phyloP scores from a whole-genome alignment of 2,329 filamentous ascomycete genomes.

The Colletotrichum noveboracense region DNA sequence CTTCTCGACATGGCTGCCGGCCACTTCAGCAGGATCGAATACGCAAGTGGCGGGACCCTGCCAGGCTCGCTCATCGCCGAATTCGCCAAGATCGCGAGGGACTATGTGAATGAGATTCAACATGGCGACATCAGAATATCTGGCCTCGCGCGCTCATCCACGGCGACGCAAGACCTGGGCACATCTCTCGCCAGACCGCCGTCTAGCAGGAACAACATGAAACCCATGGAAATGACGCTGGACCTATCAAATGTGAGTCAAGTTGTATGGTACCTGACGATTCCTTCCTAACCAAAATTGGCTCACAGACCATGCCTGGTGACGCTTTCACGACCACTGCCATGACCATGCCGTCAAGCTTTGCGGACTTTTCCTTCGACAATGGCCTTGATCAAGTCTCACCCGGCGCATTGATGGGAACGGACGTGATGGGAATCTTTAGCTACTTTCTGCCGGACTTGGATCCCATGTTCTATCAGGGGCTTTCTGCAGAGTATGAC shows the following conservation, averaged over 20 bases:
- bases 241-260: background rate
- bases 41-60: slow-evolving; percentile 38
- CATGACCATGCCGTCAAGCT: background rate
- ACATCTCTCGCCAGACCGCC: background rate
- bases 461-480: slow-evolving; percentile 26
- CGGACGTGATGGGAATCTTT: slow-evolving; percentile 30
- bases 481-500: background rate
- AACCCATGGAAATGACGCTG: background rate
- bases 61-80: slow-evolving; percentile 41
- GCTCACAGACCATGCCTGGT: background rate
- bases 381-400: background rate
- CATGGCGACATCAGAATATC: background rate
- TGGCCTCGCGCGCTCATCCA: background rate
- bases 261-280: accelerated
- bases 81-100: slow-evolving; percentile 45
- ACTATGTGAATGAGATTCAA: slow-evolving; percentile 37
- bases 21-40: slow-evolving; percentile 48
- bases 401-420: slow-evolving; percentile 19
- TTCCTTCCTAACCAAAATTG: background rate
- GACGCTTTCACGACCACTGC: background rate
- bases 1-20: slow-evolving; percentile 45
- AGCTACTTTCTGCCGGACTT: slow-evolving; percentile 28
- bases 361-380: slow-evolving; percentile 22
- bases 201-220: background rate
- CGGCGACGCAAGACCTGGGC: background rate